These are phyloP conservation scores for Oryza officinalis DNA, from an alignment of 176 grass and related monocot species.

Conservation along the genomic window DNA sequence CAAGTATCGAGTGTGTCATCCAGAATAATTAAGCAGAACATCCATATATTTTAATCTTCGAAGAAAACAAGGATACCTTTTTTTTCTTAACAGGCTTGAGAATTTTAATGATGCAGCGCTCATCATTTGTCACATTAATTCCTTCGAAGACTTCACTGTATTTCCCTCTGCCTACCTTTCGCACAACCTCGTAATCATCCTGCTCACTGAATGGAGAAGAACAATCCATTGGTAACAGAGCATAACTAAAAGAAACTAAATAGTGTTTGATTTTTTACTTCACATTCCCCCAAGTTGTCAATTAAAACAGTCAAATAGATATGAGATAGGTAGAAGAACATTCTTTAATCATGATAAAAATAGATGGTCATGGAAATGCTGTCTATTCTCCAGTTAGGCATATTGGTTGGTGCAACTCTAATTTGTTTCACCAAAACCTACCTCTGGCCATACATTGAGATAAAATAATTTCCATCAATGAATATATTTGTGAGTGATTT, in stretches of 20 bases:
- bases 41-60: slow-evolving; percentile 14
- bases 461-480: background rate
- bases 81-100: slow-evolving; percentile 88
- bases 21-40: slow-evolving; percentile 10
- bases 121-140: slow-evolving; percentile 64
- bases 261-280: background rate
- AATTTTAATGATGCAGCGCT: slow-evolving; percentile 72
- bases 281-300: background rate
- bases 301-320: background rate
- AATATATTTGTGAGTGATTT: background rate
- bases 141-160: slow-evolving; percentile 88
- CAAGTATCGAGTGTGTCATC: background rate
- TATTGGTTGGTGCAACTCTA: slow-evolving; percentile 17
- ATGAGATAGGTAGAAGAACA: background rate
- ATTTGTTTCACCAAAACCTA: slow-evolving; percentile 15
- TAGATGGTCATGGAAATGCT: background rate
- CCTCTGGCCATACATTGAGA: background rate
- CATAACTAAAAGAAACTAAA: slow-evolving; percentile 3
- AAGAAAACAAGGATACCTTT: slow-evolving; percentile 57
- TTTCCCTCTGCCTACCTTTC: slow-evolving; percentile 74
- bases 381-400: background rate
- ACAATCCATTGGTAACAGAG: background rate
- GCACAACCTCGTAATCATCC: slow-evolving; percentile 76
- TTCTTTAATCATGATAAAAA: background rate
- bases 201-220: slow-evolving; percentile 54